Percentiles rank a stretch among this genome's conserved stretches.
phyloP scores from a whole-genome alignment of 805 yeast species.

The Scheffersomyces lignosus region DNA sequence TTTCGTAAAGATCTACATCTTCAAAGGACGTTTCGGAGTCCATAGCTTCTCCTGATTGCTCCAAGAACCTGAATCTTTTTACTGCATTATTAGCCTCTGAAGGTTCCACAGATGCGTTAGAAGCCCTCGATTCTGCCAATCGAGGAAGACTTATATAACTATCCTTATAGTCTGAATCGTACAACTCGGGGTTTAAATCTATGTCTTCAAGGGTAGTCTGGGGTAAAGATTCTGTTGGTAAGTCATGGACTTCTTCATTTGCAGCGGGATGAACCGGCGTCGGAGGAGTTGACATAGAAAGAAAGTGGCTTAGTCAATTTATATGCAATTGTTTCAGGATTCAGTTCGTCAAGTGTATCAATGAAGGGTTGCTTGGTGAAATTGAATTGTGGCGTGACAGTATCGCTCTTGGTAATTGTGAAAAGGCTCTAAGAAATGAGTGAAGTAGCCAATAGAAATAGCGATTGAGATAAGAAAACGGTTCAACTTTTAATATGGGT shows the following conservation, averaged over 20 bases:
- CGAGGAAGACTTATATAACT: not conserved
- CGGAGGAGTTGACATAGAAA: constrained; percentile 22
- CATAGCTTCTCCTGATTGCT: not conserved
- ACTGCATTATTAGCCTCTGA: not conserved
- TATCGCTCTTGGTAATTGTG: no score
- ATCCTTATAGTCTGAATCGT: constrained; percentile 12
- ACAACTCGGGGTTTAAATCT: constrained; percentile 42
- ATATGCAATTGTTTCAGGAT: no score
- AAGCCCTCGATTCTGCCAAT: not conserved
- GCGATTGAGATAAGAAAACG: no score
- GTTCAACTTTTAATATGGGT: no score
- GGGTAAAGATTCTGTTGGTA: constrained; percentile 27
- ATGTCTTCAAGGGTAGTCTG: constrained; percentile 18
- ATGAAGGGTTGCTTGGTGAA: no score
- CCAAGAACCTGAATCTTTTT: no score
- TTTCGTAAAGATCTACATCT: constrained; percentile 1
- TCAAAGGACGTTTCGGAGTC: constrained; percentile 2
- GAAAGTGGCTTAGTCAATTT: no score
- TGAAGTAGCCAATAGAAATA: no score
- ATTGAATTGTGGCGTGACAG: no score
- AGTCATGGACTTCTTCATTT: constrained; percentile 28
- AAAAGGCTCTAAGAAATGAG: no score
- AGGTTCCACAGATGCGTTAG: not conserved
- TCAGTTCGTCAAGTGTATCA: no score
- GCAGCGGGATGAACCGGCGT: constrained; percentile 38